Base-by-base conservation (phyloP, 2,329 filamentous ascomycete genomes). In the Beauveria bassiana region DNA sequence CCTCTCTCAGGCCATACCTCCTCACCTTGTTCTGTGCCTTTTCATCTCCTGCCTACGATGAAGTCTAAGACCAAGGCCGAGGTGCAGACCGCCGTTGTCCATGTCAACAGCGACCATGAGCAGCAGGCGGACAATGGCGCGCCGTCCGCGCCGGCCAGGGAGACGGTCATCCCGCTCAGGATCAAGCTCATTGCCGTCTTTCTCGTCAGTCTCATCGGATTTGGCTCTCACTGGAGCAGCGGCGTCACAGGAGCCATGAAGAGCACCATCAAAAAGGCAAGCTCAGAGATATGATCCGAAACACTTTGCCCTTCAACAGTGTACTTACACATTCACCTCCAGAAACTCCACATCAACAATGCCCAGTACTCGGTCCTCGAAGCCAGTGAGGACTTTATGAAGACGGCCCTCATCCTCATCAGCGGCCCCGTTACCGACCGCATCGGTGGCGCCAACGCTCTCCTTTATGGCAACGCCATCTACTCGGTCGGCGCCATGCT, bases 301-400 rank as follows among this genome's bases (percentile, higher is more conserved):
- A 20, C 22, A 34, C 2, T 31, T 18, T 40, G 10, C 7, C 16
- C n/a, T 5, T 3, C 9, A n/a, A 20, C 42, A 20, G 9, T 6
- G 18, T 34, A 46, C 54, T 57, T n/a, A 57, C 43, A 38, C 16
- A 5, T 10, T 28, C 16, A 9, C 24, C 18, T 16, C n/a, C 28
- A 75, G 74, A 66, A 85, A 75, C 74, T 86, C 47, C 64, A 80
- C 52, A 86, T 87, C 67, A 80, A 80, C 68, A 87, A 87, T 66
- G 79, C 79, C 0, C 78, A 86, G 65, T 87, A 80, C 66, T 78
- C 84, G 0, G 73, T 86, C 0, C 74, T 87, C 0, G 81, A 85
- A 65, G 80, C 83, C 0, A 86, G 83, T 49, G 81, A 86, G 64
- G 79, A 86, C 66, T 87, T 86, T 62, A 86, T 87, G 80, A 79